phyloP scores from a whole-genome alignment of 345 rosid species.

The Salix exigua region DNA sequence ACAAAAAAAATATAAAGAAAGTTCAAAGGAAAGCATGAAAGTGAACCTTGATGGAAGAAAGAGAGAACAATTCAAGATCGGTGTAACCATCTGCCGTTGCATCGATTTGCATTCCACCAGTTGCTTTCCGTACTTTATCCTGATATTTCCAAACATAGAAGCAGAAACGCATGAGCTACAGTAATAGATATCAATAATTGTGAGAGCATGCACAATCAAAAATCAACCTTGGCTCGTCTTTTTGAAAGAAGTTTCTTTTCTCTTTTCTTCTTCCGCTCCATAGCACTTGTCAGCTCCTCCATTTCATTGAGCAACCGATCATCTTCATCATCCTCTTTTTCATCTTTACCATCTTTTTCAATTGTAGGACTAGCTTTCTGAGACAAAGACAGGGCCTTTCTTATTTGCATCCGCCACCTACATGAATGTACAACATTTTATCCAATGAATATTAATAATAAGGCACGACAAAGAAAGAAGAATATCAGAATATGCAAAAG shows the following conservation, averaged over 20 bases:
- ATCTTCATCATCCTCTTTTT: slow-evolving; percentile 63
- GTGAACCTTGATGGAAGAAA: slow-evolving; percentile 80
- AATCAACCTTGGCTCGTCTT: slow-evolving; percentile 72
- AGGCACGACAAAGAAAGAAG: not conserved
- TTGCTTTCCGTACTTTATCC: slow-evolving; percentile 84
- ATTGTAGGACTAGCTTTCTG: slow-evolving; percentile 44
- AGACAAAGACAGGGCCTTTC: slow-evolving; percentile 71
- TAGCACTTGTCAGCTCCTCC: slow-evolving; percentile 76
- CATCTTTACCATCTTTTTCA: slow-evolving; percentile 35
- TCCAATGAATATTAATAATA: not conserved
- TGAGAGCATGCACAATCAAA: too few relatives aligned
- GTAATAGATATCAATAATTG: not conserved
- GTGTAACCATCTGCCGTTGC: slow-evolving; percentile 73
- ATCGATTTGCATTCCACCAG: slow-evolving; percentile 64
- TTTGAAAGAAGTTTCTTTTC: slow-evolving; percentile 69
- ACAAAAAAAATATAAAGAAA: not conserved
- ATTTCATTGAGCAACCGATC: slow-evolving; percentile 85
- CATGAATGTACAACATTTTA: not conserved
- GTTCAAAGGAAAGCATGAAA: not conserved
- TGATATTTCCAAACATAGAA: slow-evolving; percentile 26
- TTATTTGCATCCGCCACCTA: slow-evolving; percentile 85
- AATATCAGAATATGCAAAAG: not conserved
- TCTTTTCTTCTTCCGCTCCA: slow-evolving; percentile 75
- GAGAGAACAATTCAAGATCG: slow-evolving; percentile 82
- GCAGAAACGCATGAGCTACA: not conserved